Evolutionary conservation across 768 basidiomycete genomes (phyloP).

Genomic region (Lactarius akahatsu): DNA sequence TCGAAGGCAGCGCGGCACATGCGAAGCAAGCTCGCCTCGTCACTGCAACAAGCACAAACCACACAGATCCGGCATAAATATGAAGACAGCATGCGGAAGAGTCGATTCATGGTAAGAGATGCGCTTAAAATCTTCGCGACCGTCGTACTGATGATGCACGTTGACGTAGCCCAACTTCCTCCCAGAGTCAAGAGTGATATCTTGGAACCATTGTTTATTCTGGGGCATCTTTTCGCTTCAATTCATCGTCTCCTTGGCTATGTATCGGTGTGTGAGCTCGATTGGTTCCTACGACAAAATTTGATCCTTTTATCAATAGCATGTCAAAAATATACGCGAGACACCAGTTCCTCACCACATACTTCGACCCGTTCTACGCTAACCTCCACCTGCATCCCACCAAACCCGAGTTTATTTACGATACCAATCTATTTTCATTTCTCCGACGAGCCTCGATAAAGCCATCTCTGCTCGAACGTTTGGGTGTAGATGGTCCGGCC

Average conservation of each 20-base stretch:
- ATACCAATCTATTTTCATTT: slow-evolving; percentile 37
- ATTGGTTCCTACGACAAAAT: neutral
- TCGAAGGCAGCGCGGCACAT: slow-evolving; percentile 53
- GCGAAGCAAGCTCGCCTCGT: slow-evolving; percentile 46
- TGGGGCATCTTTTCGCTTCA: slow-evolving; percentile 45
- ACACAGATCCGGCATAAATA: slow-evolving; percentile 40
- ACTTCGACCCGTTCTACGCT: slow-evolving; percentile 77
- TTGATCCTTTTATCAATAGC: slow-evolving; percentile 36
- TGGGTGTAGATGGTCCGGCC: slow-evolving; percentile 19
- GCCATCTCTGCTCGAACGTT: slow-evolving; percentile 16
- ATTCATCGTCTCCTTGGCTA: slow-evolving; percentile 44
- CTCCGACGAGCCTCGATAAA: slow-evolving; percentile 19
- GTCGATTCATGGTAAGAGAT: slow-evolving; percentile 41
- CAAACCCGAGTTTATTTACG: slow-evolving; percentile 44
- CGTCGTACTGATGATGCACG: slow-evolving; percentile 2
- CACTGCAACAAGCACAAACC: slow-evolving; percentile 43
- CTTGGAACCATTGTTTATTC: slow-evolving; percentile 37
- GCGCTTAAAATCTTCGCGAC: neutral
- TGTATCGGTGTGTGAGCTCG: slow-evolving; percentile 54
- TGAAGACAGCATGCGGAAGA: slow-evolving; percentile 40
- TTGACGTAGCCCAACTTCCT: slow-evolving; percentile 27
- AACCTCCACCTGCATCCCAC: slow-evolving; percentile 56
- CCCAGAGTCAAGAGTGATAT: slow-evolving; percentile 17
- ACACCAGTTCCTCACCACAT: slow-evolving; percentile 66
- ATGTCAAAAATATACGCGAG: slow-evolving; percentile 47